Evolutionary conservation across 2,329 filamentous ascomycete genomes (phyloP).

Genomic region (Monilinia fructigena): DNA sequence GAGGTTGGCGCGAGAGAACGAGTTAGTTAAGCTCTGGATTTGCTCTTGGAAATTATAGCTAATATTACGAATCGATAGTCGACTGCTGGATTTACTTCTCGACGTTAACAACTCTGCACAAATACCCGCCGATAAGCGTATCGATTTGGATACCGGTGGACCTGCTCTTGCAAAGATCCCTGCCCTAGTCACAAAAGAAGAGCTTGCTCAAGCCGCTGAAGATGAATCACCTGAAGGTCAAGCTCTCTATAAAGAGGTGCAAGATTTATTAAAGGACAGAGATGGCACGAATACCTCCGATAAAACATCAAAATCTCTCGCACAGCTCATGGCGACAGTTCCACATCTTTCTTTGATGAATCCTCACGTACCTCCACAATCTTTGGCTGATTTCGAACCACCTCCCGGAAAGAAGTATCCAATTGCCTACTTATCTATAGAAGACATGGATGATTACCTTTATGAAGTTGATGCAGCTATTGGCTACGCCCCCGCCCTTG

Average conservation of each 20-base stretch:
- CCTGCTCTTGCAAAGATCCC: constrained; percentile 33
- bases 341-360: constrained; percentile 33
- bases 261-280: constrained; percentile 33
- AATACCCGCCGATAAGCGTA: constrained; percentile 70
- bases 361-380: constrained; percentile 37
- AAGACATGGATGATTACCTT: constrained; percentile 74
- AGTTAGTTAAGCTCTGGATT: constrained; percentile 57
- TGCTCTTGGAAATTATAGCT: constrained; percentile 13
- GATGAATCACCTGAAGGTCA: constrained; percentile 34
- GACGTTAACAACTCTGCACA: constrained; percentile 85
- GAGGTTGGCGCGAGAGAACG: constrained; percentile 84
- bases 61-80: constrained; percentile 52
- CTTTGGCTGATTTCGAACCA: constrained; percentile 42
- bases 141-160: constrained; percentile 58
- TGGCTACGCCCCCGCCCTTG: constrained; percentile 36
- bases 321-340: constrained; percentile 31
- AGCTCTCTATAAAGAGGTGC: constrained; percentile 35
- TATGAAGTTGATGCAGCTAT: constrained; percentile 51
- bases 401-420: constrained; percentile 54
- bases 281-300: constrained; percentile 22
- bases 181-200: constrained; percentile 33
- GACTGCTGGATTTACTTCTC: constrained; percentile 81
- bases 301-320: constrained; percentile 37
- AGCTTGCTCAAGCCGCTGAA: constrained; percentile 31
- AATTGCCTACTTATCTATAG: constrained; percentile 64